phyloP scores from a whole-genome alignment of 164 flowering plant genomes.

The Vitis rupestris region DNA sequence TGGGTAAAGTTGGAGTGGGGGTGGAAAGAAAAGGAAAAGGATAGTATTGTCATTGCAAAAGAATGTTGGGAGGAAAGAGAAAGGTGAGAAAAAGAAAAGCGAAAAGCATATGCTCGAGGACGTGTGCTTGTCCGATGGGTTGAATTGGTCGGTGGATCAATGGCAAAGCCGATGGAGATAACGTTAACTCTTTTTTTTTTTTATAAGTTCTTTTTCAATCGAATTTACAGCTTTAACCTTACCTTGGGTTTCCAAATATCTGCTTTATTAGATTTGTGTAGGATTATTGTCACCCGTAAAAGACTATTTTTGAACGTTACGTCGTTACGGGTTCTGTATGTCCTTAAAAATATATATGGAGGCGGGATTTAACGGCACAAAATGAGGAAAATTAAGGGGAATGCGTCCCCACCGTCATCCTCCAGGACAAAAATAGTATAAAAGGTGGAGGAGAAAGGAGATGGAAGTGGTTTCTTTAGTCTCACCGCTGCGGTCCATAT shows the following conservation, averaged over 20 bases:
- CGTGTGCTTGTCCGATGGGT: conserved; percentile 19
- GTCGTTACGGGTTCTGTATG: too few species aligned
- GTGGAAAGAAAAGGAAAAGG: neutral
- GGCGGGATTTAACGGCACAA: conserved; percentile 3
- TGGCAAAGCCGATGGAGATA: neutral
- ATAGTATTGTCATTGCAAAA: neutral
- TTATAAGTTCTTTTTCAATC: neutral
- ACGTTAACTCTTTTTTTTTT: neutral
- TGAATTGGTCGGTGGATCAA: conserved; percentile 4
- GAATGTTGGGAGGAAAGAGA: neutral
- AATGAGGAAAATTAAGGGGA: neutral
- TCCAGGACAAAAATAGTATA: neutral
- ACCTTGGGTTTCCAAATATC: neutral
- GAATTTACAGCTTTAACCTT: neutral
- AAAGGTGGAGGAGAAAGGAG: conserved; percentile 9
- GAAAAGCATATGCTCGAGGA: conserved; percentile 10
- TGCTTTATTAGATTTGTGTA: too few species aligned
- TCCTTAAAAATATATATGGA: neutral
- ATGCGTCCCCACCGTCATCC: neutral
- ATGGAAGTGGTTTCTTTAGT: neutral
- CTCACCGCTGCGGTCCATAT: conserved; percentile 10
- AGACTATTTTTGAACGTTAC: neutral
- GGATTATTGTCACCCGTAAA: too few species aligned
- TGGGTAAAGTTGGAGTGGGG: too few species aligned
- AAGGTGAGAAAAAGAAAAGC: neutral